A percentile compares a stretch with the other conserved stretches of the same genome.
These are phyloP conservation scores for Citrus cavaleriei DNA, from an alignment of 345 rosid genomes.

Conservation along the genomic window DNA sequence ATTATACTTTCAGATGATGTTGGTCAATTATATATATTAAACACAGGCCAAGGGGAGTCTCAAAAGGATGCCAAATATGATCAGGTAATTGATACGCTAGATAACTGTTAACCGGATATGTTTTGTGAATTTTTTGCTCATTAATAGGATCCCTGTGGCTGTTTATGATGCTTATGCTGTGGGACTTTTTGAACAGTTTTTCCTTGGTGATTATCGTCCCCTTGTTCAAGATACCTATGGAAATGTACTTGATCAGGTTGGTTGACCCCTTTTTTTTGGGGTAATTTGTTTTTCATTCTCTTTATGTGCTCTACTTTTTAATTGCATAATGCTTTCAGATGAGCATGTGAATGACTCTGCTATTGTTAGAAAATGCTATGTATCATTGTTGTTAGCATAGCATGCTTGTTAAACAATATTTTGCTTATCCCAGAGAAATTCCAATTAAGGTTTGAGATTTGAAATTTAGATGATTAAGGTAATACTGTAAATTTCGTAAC, in stretches of 20 bases:
- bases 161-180: constrained; percentile 10
- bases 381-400: background rate
- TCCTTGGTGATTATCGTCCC: constrained; percentile 98
- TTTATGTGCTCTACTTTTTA: background rate
- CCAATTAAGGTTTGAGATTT: background rate
- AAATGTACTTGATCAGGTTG: constrained; percentile 91
- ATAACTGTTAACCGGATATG: constrained; percentile 5
- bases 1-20: constrained; percentile 98
- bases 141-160: background rate
- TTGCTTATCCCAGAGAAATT: background rate
- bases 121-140: constrained; percentile 10
- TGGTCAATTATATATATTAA: constrained; percentile 84
- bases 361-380: background rate
- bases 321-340: background rate
- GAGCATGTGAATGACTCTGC: background rate
- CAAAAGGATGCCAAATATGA: constrained; percentile 93
- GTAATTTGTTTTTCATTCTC: background rate
- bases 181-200: constrained; percentile 56
- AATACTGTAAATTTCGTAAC: background rate
- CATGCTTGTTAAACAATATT: background rate
- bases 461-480: background rate
- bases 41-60: constrained; percentile 98
- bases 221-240: constrained; percentile 78
- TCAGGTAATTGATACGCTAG: constrained; percentile 53
- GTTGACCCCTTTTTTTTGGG: constrained; percentile 22